A percentile compares a stretch with the other conserved stretches of the same genome.
These are phyloP conservation scores for Afroboletus lepidellus DNA, from an alignment of 1,284 basidiomycete species.

Conservation along the genomic window DNA sequence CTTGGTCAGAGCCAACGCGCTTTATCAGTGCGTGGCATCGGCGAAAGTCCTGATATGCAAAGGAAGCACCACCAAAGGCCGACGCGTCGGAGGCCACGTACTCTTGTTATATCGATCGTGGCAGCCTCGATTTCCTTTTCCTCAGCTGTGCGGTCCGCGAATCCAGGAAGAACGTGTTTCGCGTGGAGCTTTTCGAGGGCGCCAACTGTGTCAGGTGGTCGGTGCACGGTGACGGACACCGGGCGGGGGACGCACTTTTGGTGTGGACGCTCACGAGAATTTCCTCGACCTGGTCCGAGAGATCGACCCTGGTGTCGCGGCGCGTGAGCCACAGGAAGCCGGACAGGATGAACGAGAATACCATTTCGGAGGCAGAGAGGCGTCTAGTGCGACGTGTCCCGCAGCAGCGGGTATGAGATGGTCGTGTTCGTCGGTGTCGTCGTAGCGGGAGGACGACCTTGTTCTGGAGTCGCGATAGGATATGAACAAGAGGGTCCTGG, in stretches of 20 bases:
- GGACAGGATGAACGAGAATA: conserved; percentile 26
- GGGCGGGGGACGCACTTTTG: conserved; percentile 65
- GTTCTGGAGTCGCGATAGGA: conserved; percentile 87
- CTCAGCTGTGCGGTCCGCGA: conserved; percentile 90
- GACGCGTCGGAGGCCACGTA: conserved; percentile 36
- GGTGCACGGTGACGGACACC: conserved; percentile 14
- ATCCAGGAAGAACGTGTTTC: conserved; percentile 94
- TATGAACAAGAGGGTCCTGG: conserved; percentile 90
- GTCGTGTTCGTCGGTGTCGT: conserved; percentile 65
- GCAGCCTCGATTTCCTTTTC: conserved; percentile 91
- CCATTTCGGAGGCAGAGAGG: conserved; percentile 73
- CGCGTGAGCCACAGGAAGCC: conserved; percentile 10
- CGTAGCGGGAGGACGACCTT: conserved; percentile 46
- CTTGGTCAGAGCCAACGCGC: conserved; percentile 53
- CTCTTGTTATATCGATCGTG: conserved; percentile 87
- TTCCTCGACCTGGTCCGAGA: conserved; percentile 84
- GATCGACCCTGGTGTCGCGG: conserved; percentile 72
- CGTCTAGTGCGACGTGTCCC: conserved; percentile 55
- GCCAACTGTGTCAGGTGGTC: conserved; percentile 50
- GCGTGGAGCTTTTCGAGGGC: conserved; percentile 91
- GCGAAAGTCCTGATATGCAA: conserved; percentile 71
- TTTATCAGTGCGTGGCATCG: conserved; percentile 80
- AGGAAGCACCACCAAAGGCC: no score
- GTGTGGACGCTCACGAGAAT: conserved; percentile 65
- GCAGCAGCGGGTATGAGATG: conserved; percentile 57